Conservation (phyloP, 768 basidiomycete genomes). For the Symmetrospora coprosmae region DNA sequence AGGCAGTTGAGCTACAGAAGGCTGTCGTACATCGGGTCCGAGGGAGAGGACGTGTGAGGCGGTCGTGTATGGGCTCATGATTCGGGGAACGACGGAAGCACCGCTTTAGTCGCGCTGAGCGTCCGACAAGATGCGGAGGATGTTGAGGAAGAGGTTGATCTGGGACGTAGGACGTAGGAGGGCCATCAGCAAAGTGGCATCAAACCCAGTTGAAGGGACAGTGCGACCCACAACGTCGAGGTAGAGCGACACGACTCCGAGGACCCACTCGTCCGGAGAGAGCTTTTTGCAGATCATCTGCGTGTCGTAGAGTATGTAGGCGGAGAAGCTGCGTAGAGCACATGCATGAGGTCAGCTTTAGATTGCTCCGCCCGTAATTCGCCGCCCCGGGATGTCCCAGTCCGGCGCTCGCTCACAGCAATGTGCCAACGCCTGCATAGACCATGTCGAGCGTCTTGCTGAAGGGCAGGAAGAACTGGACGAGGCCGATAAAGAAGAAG, state of each 20-base stretch:
- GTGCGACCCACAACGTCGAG: slow-evolving; percentile 61
- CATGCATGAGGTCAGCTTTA: too few species aligned
- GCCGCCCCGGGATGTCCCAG: not conserved
- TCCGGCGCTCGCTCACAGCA: slow-evolving; percentile 24
- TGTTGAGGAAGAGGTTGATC: slow-evolving; percentile 76
- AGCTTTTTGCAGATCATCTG: slow-evolving; percentile 74
- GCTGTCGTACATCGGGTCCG: too few species aligned
- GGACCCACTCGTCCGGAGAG: slow-evolving; percentile 82
- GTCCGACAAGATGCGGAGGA: slow-evolving; percentile 62
- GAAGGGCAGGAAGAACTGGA: slow-evolving; percentile 79
- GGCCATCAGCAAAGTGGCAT: not conserved
- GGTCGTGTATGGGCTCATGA: too few species aligned
- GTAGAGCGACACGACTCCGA: slow-evolving; percentile 84
- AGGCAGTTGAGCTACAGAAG: too few species aligned
- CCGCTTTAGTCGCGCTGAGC: too few species aligned
- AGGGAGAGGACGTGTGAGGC: too few species aligned
- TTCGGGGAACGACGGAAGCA: too few species aligned
- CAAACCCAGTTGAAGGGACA: not conserved
- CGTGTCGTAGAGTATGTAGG: slow-evolving; percentile 56
- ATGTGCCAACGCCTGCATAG: slow-evolving; percentile 21
- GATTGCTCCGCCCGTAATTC: not conserved
- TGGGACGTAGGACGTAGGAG: too few species aligned
- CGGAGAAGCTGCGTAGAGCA: not conserved
- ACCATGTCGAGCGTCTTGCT: slow-evolving; percentile 61
- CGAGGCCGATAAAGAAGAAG: slow-evolving; percentile 38